Base-by-base conservation (phyloP, 2,329 filamentous ascomycete genomes). In the Cladophialophora exuberans region DNA sequence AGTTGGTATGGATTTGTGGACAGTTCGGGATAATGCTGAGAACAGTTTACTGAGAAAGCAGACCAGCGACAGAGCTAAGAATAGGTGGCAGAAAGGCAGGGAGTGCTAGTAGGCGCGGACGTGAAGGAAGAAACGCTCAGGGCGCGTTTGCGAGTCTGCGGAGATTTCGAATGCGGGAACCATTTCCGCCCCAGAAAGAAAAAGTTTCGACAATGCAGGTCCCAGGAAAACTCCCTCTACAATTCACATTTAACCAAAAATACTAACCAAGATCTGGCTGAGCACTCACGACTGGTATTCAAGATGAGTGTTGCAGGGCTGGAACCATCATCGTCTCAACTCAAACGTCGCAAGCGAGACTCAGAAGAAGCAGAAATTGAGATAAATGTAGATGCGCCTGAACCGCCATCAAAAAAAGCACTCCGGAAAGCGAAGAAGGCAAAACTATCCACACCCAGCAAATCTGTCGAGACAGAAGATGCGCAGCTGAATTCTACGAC, bases 361-460 rank as follows among this genome's bases (percentile, higher is more conserved):
- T 46, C 55, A 13, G 57, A 64, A 9, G 31, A 50, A 2, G 61
- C 57, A 15, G 88, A 92, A 66, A 87, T 99, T 67, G 90, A 96
- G 72, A 91, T 99, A 69, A 90, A 99, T 70, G 76, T 99, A 60
- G 80, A 78, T 61, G 85, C 89, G n/a, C 94, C 94, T 22, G 92
- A 97, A 69, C 94, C 94, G 17, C 90, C 90, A 1, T 97, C 94
- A 28, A 99, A 97, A 73, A 95, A 94, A 70, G 91, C 90, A 59
- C 84, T 91, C 64, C 90, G 94, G 69, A 86, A 87, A 59, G 83
- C 95, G 55, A 97, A 97, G 73, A 97, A 96, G 76, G 68, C 68
- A 73, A 59, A 64, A 44, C 15, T 49, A 7, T 20, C 43, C 3
- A 31, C 45, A 3, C 31, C 26, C 13, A 44, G 47, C 36, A 49